These are phyloP conservation scores for Solanum aculeatissimum DNA, from an alignment of 305 asterid species.

Conservation along the genomic window DNA sequence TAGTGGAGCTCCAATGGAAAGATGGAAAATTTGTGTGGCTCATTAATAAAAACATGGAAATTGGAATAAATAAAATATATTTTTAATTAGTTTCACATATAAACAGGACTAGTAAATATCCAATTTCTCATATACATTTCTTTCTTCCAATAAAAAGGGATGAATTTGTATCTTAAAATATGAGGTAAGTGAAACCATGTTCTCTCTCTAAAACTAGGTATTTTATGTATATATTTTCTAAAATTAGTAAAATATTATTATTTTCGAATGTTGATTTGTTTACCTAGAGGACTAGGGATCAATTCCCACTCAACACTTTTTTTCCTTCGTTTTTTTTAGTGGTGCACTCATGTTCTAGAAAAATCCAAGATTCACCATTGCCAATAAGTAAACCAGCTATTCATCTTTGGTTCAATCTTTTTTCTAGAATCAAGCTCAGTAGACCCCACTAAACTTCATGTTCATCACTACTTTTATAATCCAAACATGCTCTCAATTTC, in stretches of 20 bases:
- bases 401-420: background rate
- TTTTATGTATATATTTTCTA: too few species aligned
- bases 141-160: background rate
- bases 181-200: background rate
- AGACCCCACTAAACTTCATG: background rate
- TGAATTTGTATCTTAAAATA: background rate
- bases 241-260: background rate
- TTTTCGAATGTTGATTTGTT: background rate
- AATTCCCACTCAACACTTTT: background rate
- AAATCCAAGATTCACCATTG: background rate
- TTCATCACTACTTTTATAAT: background rate
- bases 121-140: background rate
- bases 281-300: background rate
- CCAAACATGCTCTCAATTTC: background rate
- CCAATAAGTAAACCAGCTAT: background rate
- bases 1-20: background rate
- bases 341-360: background rate
- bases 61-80: background rate
- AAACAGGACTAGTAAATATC: background rate
- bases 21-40: background rate
- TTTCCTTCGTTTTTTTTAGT: background rate
- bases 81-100: background rate
- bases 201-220: background rate
- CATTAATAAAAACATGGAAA: background rate
- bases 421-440: background rate